Evolutionary conservation across 2,329 filamentous ascomycete genomes (phyloP), one percentile per base, ranked within the genome.

Genomic region (Penicillium expansum): DNA sequence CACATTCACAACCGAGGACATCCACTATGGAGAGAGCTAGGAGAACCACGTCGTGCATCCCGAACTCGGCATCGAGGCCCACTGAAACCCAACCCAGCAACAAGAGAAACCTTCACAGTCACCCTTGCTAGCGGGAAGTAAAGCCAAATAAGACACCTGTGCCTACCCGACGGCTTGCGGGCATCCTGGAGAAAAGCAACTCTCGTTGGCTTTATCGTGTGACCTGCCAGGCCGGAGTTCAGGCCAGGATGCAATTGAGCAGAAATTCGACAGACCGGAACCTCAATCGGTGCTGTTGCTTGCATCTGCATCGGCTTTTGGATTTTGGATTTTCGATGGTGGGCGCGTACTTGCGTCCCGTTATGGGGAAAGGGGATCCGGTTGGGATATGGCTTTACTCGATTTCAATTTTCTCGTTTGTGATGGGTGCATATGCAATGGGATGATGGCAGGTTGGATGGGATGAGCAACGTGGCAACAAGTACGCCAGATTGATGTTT

Each of bases 181-280:
- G 27, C 8, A 52, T 22, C 20, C 42, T 39, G 48, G 42, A 52
- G 54, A 42, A 33, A 39, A 35, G 2, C n/a, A 16, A 44, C 16
- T 29, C 48, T 38, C 48, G 48, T 56, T 45, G 48, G 35, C 16
- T 47, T 30, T 35, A 18, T 27, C 20, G 54, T 56, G 54, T 52
- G 48, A 56, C 42, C 42, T 16, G 18, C 7, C 24, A 16, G 39
- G n/a, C 14, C 16, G 35, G 42, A 47, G 2, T 32, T 29, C 22
- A 11, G 54, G 14, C 54, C 48, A 52, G 35, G 22, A 47, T 47
- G n/a, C 16, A 56, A 52, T 47, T n/a, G 4, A 52, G 33, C n/a
- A 29, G 5, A 47, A n/a, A 35, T 29, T 41, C 4, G 35, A 52
- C 29, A 47, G 33, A 56, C 54, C 41, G 27, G 20, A 35, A 38